These are phyloP conservation scores for Takakia lepidozioides DNA, from an alignment of 225 moss, liverwort and hornwort species.

Conservation along the genomic window DNA sequence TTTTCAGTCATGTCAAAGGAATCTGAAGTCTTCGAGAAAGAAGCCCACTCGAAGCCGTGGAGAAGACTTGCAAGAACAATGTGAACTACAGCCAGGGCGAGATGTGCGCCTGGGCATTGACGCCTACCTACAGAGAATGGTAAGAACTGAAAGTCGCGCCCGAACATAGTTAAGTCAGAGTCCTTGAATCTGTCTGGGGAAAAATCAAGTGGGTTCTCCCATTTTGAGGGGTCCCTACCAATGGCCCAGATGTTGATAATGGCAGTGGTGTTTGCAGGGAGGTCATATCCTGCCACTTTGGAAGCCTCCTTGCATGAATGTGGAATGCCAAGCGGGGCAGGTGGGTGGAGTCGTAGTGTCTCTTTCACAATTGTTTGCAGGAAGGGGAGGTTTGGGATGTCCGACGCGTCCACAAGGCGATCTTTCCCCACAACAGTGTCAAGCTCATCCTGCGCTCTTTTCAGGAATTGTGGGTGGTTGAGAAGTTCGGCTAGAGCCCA, in stretches of 20 bases:
- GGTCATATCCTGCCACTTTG: conserved; percentile 32
- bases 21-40: no score
- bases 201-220: conserved; percentile 28
- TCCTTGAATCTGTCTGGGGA: conserved; percentile 33
- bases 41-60: conserved; percentile 42
- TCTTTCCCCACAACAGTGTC: conserved; percentile 40
- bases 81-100: conserved; percentile 36
- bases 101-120: conserved; percentile 35
- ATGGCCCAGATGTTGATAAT: conserved; percentile 58
- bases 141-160: conserved; percentile 32
- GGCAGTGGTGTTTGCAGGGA: conserved; percentile 34
- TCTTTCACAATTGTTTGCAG: conserved; percentile 51
- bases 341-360: conserved; percentile 43
- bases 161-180: conserved; percentile 24
- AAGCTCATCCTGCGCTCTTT: conserved; percentile 36
- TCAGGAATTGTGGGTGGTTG: conserved; percentile 31
- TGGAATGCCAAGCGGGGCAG: conserved; percentile 42
- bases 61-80: conserved; percentile 33
- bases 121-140: conserved; percentile 37
- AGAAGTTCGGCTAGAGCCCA: conserved; percentile 60
- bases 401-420: conserved; percentile 29
- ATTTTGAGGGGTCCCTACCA: conserved; percentile 32
- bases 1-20: no score
- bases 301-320: conserved; percentile 28
- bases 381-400: conserved; percentile 41